Base-by-base conservation (phyloP, 306 rosid species). In the Malus sylvestris region DNA sequence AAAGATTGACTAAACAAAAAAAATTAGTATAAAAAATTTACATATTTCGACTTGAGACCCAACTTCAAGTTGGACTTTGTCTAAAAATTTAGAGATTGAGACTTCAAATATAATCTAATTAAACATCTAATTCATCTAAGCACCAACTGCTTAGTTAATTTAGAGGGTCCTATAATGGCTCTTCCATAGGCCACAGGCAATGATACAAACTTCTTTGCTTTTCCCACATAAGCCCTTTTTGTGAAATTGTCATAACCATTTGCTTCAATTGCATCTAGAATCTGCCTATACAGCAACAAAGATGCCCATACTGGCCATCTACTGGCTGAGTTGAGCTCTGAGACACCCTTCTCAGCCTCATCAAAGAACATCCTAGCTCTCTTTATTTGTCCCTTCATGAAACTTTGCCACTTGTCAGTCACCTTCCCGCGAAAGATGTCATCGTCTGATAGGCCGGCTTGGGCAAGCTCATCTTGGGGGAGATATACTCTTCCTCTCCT, bases 261-360 rank as follows among this genome's bases (percentile, higher is more conserved):
- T 55, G 98, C 97, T 85, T 95, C 98, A 76, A 95, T 95, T 9
- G 91, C 83, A 82, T 95, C 97, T 61, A 95, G 82, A 76, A 95
- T 95, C 82, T 92, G 97, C 74, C 85, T 79, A 78, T 95, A 95
- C 68, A 92, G 82, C 75, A 95, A 76, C 82, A 95, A 65, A 4
- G 98, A 95, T 23, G 96, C 90, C 96, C 89, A 90, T 0, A 95
- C 98, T 20, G 97, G 98, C 97, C 96, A 95, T 83, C 97, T 89
- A 71, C 97, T 95, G 1, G 96, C 98, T 53, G 88, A 84, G 73
- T 73, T 88, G 6, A 95, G 88, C 80, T 89, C 97, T 81, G 80
- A 66, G 69, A 95, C 90, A 13, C 98, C 98, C 74, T 86, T 85
- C 85, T 95, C 98, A 58, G 98, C 97, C 80, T 92, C 92, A 70